phyloP scores from a whole-genome alignment of 129 eudicot genomes.

The Flaveria robusta region DNA sequence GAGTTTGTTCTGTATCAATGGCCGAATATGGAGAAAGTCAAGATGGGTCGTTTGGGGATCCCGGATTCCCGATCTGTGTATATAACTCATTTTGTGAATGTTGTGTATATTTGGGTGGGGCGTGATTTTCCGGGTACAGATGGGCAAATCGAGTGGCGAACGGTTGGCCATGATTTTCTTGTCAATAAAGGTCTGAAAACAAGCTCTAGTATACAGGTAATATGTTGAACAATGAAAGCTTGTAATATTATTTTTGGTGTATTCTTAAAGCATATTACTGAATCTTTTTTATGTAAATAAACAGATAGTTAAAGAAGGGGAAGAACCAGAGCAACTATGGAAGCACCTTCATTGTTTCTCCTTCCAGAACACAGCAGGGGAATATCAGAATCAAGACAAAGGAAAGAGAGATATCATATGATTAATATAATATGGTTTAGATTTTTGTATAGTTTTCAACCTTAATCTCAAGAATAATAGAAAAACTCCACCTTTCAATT shows the following conservation, averaged over 20 bases:
- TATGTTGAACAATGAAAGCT: conserved; percentile 1
- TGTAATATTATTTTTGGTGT: neutral
- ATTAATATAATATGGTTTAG: neutral
- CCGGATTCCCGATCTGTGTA: conserved; percentile 35
- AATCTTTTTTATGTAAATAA: neutral
- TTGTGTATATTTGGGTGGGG: conserved; percentile 41
- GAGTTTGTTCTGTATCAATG: conserved; percentile 32
- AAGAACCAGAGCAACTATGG: conserved; percentile 45
- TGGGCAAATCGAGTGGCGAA: conserved; percentile 20
- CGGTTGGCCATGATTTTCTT: conserved; percentile 36
- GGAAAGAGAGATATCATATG: conserved; percentile 8
- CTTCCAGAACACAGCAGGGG: conserved; percentile 37
- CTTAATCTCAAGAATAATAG: conserved; percentile 26
- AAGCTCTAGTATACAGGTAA: conserved; percentile 38
- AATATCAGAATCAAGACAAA: conserved; percentile 14
- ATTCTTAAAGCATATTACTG: conserved; percentile 13
- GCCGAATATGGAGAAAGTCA: conserved; percentile 38
- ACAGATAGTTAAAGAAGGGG: conserved; percentile 44
- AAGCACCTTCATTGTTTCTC: conserved; percentile 46
- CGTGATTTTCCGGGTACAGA: conserved; percentile 9
- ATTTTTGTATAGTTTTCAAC: conserved; percentile 35
- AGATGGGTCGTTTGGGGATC: conserved; percentile 33
- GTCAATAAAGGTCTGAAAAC: conserved; percentile 30
- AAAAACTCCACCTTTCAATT: conserved; percentile 5
- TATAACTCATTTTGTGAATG: conserved; percentile 21